Evolutionary conservation across 305 asterid genomes (phyloP), one percentile per base, ranked within the genome.

Genomic region (Fraxinus baroniana): DNA sequence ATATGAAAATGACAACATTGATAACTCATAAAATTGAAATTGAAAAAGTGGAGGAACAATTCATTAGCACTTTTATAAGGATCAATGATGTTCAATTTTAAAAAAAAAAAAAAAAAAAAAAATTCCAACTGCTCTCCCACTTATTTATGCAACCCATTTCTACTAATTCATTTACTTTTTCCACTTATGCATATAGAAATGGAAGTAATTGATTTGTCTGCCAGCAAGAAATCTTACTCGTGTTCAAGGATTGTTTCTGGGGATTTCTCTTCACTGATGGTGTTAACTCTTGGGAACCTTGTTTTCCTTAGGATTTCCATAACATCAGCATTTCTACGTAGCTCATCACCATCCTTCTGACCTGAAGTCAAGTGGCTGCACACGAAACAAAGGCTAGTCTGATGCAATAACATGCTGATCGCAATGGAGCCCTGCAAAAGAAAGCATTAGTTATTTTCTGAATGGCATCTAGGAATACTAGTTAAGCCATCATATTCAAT

Each of bases 321-420:
- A 35, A 97, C 94, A 89, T 97, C 99, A 0, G 94, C 89, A 81
- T 97, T 97, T 84, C 99, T 83, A 10, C 99, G 98, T 71, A 97
- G 87, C 77, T 97, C 99, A 30, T 97, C 97, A 1, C 99, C 99
- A 76, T 93, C 99, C 88, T 92, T 94, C 86, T 94, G 97, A 70
- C 99, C 99, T 1, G 99, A 93, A 12, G 99, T 94, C 89, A 97
- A 87, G 86, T 97, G 99, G 82, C 93, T 94, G 89, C 99, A 97
- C 49, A 95, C 94, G 57, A 97, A 97, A 88, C 99, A 97, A 85
- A 97, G 97, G 90, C 99, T 97, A 28, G 99, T 97, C 87, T 94
- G 98, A 87, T 97, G 99, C 91, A 97, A 89, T 74, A 89, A 78
- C 99, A 97, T 93, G 89, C 99, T 97, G 83, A 97, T 87, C 0